Percentiles rank a stretch among this genome's conserved stretches.
Evolutionary conservation across 1,139 yeast genomes (phyloP).

Genomic region (Lodderomyces beijingensis): DNA sequence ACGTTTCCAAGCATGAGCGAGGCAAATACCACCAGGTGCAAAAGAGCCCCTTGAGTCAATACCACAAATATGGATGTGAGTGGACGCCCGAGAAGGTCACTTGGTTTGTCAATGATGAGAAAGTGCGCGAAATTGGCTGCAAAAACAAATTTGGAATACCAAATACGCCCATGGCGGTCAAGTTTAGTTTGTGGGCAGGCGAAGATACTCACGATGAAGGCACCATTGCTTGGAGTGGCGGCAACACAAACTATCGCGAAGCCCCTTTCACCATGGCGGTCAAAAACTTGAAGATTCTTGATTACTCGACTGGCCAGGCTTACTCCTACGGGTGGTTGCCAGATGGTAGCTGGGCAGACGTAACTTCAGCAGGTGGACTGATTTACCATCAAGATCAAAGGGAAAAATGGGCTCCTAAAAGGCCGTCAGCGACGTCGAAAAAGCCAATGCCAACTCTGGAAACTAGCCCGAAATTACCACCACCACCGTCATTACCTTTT

Average conservation of each 20-base stretch:
- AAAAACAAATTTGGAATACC: slow-evolving; percentile 31
- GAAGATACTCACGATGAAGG: slow-evolving; percentile 32
- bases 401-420: background rate
- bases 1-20: slow-evolving; percentile 37
- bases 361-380: slow-evolving; percentile 12
- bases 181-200: slow-evolving; percentile 42
- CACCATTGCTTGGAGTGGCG: slow-evolving; percentile 44
- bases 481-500: no score
- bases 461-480: no score
- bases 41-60: slow-evolving; percentile 21
- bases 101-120: slow-evolving; percentile 30
- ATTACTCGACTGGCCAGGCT: slow-evolving; percentile 28
- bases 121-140: slow-evolving; percentile 21
- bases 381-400: slow-evolving; percentile 5
- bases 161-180: slow-evolving; percentile 35
- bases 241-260: slow-evolving; percentile 27
- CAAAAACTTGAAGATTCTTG: slow-evolving; percentile 25
- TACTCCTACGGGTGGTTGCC: slow-evolving; percentile 26
- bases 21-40: slow-evolving; percentile 29
- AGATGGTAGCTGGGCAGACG: slow-evolving; percentile 14
- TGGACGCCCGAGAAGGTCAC: slow-evolving; percentile 33
- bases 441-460: no score
- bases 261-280: slow-evolving; percentile 36
- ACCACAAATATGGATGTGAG: slow-evolving; percentile 30
- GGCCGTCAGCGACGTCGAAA: background rate